Percentiles rank a stretch among this genome's conserved stretches.
phyloP scores from a whole-genome alignment of 164 flowering plant species.

The Brasenia schreberi region DNA sequence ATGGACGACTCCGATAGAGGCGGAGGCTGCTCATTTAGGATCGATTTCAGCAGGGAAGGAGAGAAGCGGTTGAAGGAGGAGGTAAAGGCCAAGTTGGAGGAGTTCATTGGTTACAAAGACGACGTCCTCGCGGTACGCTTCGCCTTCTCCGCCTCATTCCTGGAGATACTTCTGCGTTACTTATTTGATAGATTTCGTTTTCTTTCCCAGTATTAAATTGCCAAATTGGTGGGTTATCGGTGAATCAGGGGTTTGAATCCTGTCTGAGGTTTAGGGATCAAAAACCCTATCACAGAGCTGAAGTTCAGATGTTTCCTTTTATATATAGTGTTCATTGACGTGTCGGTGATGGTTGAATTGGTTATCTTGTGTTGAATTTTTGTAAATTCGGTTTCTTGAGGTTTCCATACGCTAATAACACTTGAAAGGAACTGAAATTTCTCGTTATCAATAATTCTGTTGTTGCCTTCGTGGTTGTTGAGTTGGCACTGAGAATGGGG shows the following conservation, averaged over 20 bases:
- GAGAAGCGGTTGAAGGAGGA: constrained; percentile 32
- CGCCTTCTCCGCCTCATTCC: background rate
- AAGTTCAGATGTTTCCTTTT: background rate
- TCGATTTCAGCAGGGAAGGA: constrained; percentile 52
- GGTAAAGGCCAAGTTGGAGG: constrained; percentile 61
- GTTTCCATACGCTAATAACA: no score
- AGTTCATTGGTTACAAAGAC: constrained; percentile 90
- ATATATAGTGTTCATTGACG: background rate
- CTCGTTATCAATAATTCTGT: background rate
- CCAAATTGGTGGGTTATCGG: background rate
- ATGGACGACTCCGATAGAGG: constrained; percentile 34
- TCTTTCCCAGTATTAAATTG: background rate
- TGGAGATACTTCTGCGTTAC: background rate
- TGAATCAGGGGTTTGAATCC: background rate
- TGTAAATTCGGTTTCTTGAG: background rate
- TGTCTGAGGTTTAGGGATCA: background rate
- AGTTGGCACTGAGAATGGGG: background rate
- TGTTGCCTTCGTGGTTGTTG: background rate
- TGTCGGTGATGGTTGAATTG: background rate
- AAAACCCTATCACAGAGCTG: background rate
- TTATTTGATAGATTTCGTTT: background rate
- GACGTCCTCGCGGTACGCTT: constrained; percentile 79
- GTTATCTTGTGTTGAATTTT: background rate
- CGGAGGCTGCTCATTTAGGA: constrained; percentile 43
- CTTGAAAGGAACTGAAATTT: background rate